A percentile compares a stretch with the other conserved stretches of the same genome.
These are phyloP conservation scores for Xylaria sp. DNA, from an alignment of 2,329 filamentous ascomycete genomes.

Conservation along the genomic window DNA sequence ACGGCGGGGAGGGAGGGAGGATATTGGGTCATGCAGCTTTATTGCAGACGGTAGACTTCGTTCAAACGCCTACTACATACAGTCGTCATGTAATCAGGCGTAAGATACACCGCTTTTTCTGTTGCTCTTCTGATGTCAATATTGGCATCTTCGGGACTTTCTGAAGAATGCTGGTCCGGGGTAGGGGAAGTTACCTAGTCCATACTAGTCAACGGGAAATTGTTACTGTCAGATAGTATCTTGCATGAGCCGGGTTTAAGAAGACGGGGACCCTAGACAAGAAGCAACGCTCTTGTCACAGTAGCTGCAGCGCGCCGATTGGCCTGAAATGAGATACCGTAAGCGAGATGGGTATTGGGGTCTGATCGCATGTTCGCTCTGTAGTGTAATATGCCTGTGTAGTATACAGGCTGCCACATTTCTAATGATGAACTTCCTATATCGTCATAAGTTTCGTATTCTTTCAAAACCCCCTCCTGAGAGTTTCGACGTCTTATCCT, in stretches of 20 bases:
- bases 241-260: conserved; percentile 26
- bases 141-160: conserved; percentile 20
- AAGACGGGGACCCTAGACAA: conserved; percentile 15
- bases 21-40: not conserved
- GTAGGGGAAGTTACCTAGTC: conserved; percentile 28
- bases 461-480: conserved; percentile 3
- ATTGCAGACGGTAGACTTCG: not conserved
- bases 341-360: conserved; percentile 33
- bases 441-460: conserved; percentile 21
- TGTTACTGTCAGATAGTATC: conserved; percentile 20
- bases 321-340: conserved; percentile 30
- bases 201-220: conserved; percentile 23
- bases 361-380: conserved; percentile 27
- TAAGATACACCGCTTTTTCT: conserved; percentile 25
- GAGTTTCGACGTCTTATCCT: conserved; percentile 19
- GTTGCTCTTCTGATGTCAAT: conserved; percentile 20
- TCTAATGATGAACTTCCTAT: conserved; percentile 14
- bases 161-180: conserved; percentile 27
- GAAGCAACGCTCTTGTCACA: conserved; percentile 27
- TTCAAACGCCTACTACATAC: conserved; percentile 20
- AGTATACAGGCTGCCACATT: not conserved
- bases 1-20: conserved; percentile 12
- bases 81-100: conserved; percentile 7
- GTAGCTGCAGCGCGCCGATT: conserved; percentile 29
- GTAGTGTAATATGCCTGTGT: not conserved